Conservation (phyloP, 2,329 filamentous ascomycete genomes). For the Eurotiales sp. region DNA sequence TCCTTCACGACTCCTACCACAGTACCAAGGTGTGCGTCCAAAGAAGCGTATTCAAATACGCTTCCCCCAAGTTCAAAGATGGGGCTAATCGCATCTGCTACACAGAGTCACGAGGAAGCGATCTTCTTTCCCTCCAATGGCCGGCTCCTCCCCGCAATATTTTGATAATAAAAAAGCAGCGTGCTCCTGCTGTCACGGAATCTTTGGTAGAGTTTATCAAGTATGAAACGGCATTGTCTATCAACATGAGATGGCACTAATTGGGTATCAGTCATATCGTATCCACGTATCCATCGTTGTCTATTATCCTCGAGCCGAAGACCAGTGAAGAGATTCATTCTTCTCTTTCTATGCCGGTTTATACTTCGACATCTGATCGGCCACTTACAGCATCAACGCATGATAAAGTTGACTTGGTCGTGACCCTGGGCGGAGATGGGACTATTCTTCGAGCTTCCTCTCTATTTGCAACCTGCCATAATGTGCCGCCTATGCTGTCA, state of each 20-base stretch:
- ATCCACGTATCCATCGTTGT: constrained; percentile 72
- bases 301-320: constrained; percentile 76
- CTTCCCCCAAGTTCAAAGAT: background rate
- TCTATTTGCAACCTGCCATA: constrained; percentile 74
- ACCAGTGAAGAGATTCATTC: constrained; percentile 70
- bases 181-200: constrained; percentile 52
- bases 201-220: constrained; percentile 58
- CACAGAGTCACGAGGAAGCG: constrained; percentile 54
- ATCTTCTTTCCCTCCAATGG: constrained; percentile 65
- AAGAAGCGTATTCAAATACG: background rate
- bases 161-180: constrained; percentile 64
- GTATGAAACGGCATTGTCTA: constrained; percentile 23
- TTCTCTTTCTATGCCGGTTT: constrained; percentile 69
- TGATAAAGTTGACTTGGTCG: constrained; percentile 79
- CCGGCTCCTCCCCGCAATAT: constrained; percentile 65
- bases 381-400: constrained; percentile 53
- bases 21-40: constrained; percentile 56
- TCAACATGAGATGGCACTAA: background rate
- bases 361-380: constrained; percentile 42
- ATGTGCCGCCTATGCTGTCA: constrained; percentile 84
- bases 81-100: constrained; percentile 1
- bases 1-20: constrained; percentile 54
- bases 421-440: constrained; percentile 89
- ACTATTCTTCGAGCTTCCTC: constrained; percentile 83
- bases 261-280: constrained; percentile 66